Conservation (phyloP, 495 filamentous ascomycete genomes). For the Xylaria castorea region DNA sequence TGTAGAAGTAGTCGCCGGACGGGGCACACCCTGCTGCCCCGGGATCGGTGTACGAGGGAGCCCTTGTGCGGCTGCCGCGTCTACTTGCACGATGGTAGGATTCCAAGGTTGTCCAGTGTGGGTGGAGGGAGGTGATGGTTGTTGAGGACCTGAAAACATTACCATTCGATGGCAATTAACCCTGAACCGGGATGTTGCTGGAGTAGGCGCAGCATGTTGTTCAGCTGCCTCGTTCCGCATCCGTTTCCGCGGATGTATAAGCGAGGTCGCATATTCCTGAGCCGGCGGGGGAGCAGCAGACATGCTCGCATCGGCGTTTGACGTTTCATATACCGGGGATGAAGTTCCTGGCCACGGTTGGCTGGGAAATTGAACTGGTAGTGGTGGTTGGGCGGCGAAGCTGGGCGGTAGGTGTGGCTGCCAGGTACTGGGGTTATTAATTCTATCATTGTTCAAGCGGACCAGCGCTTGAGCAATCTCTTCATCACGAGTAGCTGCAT, state of each 20-base stretch:
- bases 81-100: background rate
- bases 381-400: background rate
- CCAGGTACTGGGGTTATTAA: constrained; percentile 11
- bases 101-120: background rate
- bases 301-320: background rate
- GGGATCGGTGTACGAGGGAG: too few relatives aligned
- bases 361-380: background rate
- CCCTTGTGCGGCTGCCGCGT: background rate
- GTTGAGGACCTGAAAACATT: constrained; percentile 1
- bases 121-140: background rate
- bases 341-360: background rate
- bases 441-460: constrained; percentile 15
- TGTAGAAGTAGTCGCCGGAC: background rate
- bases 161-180: background rate
- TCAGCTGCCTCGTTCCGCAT: background rate
- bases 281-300: background rate
- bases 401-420: background rate
- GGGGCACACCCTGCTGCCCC: background rate
- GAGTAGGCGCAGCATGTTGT: background rate
- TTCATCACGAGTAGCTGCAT: constrained; percentile 9
- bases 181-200: background rate
- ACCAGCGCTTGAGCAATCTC: background rate
- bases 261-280: background rate
- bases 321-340: background rate
- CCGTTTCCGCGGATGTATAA: constrained; percentile 5